Evolutionary conservation across 1,284 basidiomycete genomes (phyloP).

Genomic region (Malassezia yamatoensis): DNA sequence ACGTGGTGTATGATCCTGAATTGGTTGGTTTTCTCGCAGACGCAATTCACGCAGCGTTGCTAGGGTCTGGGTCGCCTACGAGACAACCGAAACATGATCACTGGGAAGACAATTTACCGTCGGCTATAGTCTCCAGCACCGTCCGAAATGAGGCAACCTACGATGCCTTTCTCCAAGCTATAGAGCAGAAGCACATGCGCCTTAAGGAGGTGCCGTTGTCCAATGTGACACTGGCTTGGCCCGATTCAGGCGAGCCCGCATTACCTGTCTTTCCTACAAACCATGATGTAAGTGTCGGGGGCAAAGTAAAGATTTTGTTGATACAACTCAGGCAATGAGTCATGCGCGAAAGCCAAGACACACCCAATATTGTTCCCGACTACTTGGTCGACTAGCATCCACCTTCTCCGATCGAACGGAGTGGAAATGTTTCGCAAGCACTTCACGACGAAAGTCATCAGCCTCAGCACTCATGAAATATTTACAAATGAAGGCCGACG

Average conservation of each 20-base stretch:
- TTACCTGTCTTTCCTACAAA: constrained; percentile 12
- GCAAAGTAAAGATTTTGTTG: constrained; percentile 8
- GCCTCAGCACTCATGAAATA: constrained; percentile 35
- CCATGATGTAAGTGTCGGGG: constrained; percentile 8
- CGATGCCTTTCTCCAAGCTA: constrained; percentile 4
- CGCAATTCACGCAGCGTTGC: constrained; percentile 1
- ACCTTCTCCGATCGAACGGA: constrained; percentile 35
- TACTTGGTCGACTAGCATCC: constrained; percentile 32
- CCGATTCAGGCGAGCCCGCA: neutral
- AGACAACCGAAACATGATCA: neutral
- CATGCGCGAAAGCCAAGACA: constrained; percentile 14
- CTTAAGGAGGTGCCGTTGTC: neutral
- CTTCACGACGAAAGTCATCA: constrained; percentile 26
- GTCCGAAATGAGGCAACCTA: constrained; percentile 19
- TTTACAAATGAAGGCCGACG: constrained; percentile 22
- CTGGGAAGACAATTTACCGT: neutral
- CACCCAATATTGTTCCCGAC: constrained; percentile 39
- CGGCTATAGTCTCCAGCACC: constrained; percentile 20
- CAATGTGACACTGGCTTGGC: neutral
- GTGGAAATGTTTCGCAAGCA: constrained; percentile 25
- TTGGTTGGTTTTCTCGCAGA: constrained; percentile 6
- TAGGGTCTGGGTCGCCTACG: neutral
- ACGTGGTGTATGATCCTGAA: constrained; percentile 22
- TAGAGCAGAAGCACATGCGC: neutral
- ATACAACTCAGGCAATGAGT: neutral